Base-by-base conservation (phyloP, 345 rosid species). In the Euclidium syriacum region DNA sequence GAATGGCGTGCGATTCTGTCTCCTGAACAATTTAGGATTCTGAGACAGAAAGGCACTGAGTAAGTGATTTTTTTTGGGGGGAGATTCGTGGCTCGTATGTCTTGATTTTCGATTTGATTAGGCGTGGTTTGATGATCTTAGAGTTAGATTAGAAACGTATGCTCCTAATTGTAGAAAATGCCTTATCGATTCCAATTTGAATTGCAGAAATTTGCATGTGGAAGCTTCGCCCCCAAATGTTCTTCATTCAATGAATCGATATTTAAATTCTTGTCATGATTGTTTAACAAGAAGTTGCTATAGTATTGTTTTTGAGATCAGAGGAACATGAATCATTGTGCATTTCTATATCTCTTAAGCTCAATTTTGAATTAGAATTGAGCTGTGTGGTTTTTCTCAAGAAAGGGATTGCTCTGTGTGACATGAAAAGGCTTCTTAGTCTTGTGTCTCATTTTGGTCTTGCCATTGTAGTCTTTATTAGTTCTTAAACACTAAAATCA, bases 21-120 rank as follows among this genome's bases (percentile, higher is more conserved):
- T 1, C 97, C 96, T 3, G 83, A 90, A 59, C 99, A 90, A 67
- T 89, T 92, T 49, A 78, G 82, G 62, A 84, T 92, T 66, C 69
- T 90, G 57, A 78, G 97, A 50, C 84, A 73, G 73, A 94, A 90
- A 71, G 97, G 91, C 71, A 90, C 99, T 0, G 97, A 92, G 97
- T 91, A 71, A 64, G 86, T 0, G 9, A 5, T 8, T 4, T 0
- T 17, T 1, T n/a, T 30, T 1, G 10, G 7, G 3, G 56, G 6
- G 3, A 46, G 6, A 23, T 51, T 18, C 0, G 0, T 46, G 7
- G 10, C 6, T 27, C 42, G 30, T 25, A 54, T 12, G 16, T 12
- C 9, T 44, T 40, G 25, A 10, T 3, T 40, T 20, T 0, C 4
- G n/a, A 53, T 42, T 62, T 2, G 12, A 20, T 64, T 51, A 12